phyloP scores from a whole-genome alignment of 1,284 basidiomycete genomes.

The Cerioporus squamosus region DNA sequence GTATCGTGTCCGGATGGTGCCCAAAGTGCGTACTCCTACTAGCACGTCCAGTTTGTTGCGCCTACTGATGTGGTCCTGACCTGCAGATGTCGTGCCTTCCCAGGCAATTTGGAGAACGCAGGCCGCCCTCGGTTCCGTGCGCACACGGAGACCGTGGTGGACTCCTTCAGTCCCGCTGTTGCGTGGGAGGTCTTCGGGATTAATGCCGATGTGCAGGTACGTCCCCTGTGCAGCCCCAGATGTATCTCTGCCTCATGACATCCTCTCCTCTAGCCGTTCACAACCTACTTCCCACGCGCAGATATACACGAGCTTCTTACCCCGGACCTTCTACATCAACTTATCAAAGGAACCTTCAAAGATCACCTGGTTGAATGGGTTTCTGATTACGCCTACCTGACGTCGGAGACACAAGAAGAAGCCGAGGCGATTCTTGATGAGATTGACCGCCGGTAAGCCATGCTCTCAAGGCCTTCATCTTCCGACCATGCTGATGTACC shows the following conservation, averaged over 20 bases:
- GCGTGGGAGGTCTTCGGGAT: conserved; percentile 24
- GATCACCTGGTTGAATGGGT: conserved; percentile 24
- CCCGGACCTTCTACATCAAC: conserved; percentile 7
- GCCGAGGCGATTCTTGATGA: conserved; percentile 9
- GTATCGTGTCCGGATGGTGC: conserved; percentile 12
- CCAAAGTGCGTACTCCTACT: too few species aligned
- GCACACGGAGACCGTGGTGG: background rate
- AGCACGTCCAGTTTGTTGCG: too few species aligned
- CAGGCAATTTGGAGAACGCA: background rate
- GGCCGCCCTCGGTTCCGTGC: background rate
- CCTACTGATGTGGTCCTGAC: background rate
- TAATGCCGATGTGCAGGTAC: conserved; percentile 17
- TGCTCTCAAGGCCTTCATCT: too few species aligned
- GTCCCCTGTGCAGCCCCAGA: background rate
- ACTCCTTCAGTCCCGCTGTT: background rate
- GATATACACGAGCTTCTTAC: conserved; percentile 8
- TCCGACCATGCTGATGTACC: background rate
- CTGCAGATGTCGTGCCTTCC: background rate
- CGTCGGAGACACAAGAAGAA: background rate
- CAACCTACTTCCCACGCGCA: conserved; percentile 2
- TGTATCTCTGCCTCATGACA: background rate
- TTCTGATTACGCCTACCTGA: background rate
- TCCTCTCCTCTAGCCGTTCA: conserved; percentile 11
- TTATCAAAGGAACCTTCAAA: conserved; percentile 7
- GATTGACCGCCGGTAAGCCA: conserved; percentile 26